Conservation (phyloP, 1,284 basidiomycete genomes). For the Marasmius oreades region DNA sequence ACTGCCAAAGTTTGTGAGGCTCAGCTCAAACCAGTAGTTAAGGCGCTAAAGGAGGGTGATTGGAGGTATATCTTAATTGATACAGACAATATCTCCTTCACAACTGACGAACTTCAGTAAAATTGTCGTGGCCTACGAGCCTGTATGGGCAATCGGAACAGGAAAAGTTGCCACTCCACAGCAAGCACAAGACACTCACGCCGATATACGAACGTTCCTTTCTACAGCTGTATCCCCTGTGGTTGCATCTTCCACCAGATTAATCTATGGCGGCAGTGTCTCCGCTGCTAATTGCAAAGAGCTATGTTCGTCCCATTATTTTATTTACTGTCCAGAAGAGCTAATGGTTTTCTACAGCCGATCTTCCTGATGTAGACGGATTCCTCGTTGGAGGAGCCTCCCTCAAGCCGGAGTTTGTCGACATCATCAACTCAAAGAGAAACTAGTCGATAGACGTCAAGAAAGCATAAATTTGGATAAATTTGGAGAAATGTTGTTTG, state of each 20-base stretch:
- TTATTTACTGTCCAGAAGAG: not conserved
- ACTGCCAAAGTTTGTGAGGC: conserved; percentile 80
- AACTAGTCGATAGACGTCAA: conserved; percentile 3
- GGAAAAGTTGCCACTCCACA: conserved; percentile 90
- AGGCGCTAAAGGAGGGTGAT: conserved; percentile 59
- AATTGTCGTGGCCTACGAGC: conserved; percentile 94
- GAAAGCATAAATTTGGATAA: not conserved
- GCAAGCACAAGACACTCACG: conserved; percentile 95
- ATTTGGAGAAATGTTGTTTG: not conserved
- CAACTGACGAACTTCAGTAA: conserved; percentile 46
- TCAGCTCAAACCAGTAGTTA: conserved; percentile 81
- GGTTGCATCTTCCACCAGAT: conserved; percentile 76
- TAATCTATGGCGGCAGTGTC: conserved; percentile 97
- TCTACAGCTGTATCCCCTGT: conserved; percentile 58
- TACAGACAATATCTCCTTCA: conserved; percentile 1
- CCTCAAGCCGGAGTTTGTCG: conserved; percentile 93
- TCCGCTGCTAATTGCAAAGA: conserved; percentile 86
- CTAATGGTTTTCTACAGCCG: conserved; percentile 39
- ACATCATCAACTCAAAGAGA: conserved; percentile 81
- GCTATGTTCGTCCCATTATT: conserved; percentile 53
- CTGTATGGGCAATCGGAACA: conserved; percentile 99
- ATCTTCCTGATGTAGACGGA: conserved; percentile 89
- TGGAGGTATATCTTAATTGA: conserved; percentile 65
- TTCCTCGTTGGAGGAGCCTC: conserved; percentile 99
- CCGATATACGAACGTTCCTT: conserved; percentile 80